phyloP scores from a whole-genome alignment of 768 basidiomycete species.

The Crucibulum laeve region DNA sequence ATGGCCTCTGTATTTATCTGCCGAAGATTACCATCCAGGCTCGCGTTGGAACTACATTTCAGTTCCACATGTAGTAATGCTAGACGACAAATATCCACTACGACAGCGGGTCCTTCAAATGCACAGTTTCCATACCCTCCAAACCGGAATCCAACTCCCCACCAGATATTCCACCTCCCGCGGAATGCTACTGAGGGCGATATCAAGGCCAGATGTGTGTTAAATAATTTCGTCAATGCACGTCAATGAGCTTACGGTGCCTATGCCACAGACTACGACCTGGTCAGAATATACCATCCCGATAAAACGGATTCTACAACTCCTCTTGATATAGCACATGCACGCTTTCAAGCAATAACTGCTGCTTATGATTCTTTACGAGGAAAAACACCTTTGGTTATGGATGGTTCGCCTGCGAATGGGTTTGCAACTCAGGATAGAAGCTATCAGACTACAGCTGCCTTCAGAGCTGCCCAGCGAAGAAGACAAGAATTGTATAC shows the following conservation, averaged over 20 bases:
- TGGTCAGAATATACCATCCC: constrained; percentile 76
- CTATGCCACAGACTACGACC: constrained; percentile 58
- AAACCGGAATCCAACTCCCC: constrained; percentile 48
- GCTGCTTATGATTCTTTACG: constrained; percentile 64
- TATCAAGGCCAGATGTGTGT: constrained; percentile 56
- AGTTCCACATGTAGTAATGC: too few relatives aligned
- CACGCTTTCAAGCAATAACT: constrained; percentile 66
- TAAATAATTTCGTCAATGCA: not conserved
- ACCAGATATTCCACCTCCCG: constrained; percentile 63
- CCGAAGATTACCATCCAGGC: too few relatives aligned
- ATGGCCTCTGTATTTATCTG: too few relatives aligned
- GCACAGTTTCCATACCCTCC: constrained; percentile 46
- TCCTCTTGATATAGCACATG: constrained; percentile 48
- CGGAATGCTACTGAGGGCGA: constrained; percentile 44
- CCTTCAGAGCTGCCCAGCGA: constrained; percentile 39
- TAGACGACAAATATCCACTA: too few relatives aligned
- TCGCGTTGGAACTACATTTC: too few relatives aligned
- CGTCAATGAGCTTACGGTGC: constrained; percentile 3
- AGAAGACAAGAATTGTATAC: constrained; percentile 42
- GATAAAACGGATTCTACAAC: constrained; percentile 46
- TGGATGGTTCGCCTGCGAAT: constrained; percentile 8
- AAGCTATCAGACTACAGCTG: constrained; percentile 29
- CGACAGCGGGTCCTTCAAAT: too few relatives aligned
- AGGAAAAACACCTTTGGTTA: constrained; percentile 31
- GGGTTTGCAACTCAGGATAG: constrained; percentile 11